Percentiles rank a stretch among this genome's conserved stretches.
These are phyloP conservation scores for Agastache rugosa DNA, from an alignment of 257 asterid species.

Conservation along the genomic window DNA sequence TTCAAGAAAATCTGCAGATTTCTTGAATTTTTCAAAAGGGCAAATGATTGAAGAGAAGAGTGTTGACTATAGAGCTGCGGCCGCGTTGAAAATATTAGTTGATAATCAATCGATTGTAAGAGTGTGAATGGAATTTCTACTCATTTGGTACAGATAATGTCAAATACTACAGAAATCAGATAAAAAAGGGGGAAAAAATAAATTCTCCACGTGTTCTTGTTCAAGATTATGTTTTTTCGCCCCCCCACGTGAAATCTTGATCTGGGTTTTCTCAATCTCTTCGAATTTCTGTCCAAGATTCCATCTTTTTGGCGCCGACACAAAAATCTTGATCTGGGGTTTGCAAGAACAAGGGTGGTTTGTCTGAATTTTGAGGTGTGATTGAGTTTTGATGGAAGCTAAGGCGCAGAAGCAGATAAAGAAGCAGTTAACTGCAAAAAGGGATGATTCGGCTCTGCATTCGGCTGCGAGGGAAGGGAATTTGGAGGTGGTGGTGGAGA, in stretches of 20 bases:
- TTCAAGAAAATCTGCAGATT: conserved; percentile 32
- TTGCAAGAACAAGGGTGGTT: background rate
- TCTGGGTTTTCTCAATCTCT: conserved; percentile 39
- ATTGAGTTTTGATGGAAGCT: conserved; percentile 43
- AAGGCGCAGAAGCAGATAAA: conserved; percentile 58
- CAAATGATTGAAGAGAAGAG: conserved; percentile 42
- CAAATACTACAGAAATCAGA: conserved; percentile 22
- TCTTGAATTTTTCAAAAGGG: conserved; percentile 5
- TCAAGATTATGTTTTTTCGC: conserved; percentile 10
- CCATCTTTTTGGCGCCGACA: conserved; percentile 31
- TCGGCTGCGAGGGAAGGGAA: conserved; percentile 68
- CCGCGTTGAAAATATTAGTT: conserved; percentile 28
- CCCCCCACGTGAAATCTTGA: conserved; percentile 35
- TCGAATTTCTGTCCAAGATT: conserved; percentile 29
- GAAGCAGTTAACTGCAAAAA: conserved; percentile 72
- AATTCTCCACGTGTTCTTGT: conserved; percentile 34
- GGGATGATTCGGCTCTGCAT: conserved; percentile 69
- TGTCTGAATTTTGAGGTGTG: background rate
- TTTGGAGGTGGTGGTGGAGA: conserved; percentile 53
- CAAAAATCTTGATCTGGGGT: conserved; percentile 28
- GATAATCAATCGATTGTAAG: conserved; percentile 2
- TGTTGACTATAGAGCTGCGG: conserved; percentile 32
- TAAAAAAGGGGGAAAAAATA: background rate
- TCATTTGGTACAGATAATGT: conserved; percentile 8
- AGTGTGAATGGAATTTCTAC: conserved; percentile 37